These are phyloP conservation scores for Leptomonas pyrrhocoris DNA, from an alignment of 208 protist species.

Conservation along the genomic window DNA sequence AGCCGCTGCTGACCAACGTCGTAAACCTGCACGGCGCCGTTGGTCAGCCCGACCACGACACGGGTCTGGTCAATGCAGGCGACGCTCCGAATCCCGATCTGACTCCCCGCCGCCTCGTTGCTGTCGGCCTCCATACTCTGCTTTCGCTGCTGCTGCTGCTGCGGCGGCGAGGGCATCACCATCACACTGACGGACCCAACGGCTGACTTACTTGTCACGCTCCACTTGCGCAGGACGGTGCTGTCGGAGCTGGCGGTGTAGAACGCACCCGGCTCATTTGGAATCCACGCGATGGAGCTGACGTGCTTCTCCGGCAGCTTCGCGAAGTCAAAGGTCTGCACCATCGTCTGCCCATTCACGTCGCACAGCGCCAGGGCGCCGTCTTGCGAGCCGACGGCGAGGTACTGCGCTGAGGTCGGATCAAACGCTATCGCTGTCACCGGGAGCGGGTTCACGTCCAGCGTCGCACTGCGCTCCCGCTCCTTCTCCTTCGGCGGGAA, in stretches of 20 bases:
- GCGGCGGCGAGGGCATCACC: slow-evolving; percentile 3
- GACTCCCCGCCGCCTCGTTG: neutral
- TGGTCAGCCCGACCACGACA: slow-evolving; percentile 65
- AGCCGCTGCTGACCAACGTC: slow-evolving; percentile 58
- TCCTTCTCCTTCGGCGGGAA: slow-evolving; percentile 52
- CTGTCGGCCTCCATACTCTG: neutral
- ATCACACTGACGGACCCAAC: slow-evolving; percentile 44
- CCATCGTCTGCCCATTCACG: slow-evolving; percentile 39
- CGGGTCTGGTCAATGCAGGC: slow-evolving; percentile 51
- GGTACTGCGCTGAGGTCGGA: slow-evolving; percentile 62
- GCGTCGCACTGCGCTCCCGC: neutral
- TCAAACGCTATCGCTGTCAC: slow-evolving; percentile 76
- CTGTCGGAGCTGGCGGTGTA: slow-evolving; percentile 69
- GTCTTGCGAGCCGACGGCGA: slow-evolving; percentile 75
- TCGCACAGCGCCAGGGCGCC: slow-evolving; percentile 73
- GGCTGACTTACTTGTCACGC: slow-evolving; percentile 55
- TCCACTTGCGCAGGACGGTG: slow-evolving; percentile 72
- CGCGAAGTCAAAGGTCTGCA: slow-evolving; percentile 57
- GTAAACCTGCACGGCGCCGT: slow-evolving; percentile 78
- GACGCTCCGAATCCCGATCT: slow-evolving; percentile 45
- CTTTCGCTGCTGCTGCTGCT: slow-evolving; percentile 11
- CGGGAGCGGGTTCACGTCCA: slow-evolving; percentile 39
- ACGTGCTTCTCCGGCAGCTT: slow-evolving; percentile 49
- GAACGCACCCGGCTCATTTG: slow-evolving; percentile 64
- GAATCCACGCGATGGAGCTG: slow-evolving; percentile 71